These are phyloP conservation scores for Golubevia pallescens DNA, from an alignment of 1,284 basidiomycete genomes.

Conservation along the genomic window DNA sequence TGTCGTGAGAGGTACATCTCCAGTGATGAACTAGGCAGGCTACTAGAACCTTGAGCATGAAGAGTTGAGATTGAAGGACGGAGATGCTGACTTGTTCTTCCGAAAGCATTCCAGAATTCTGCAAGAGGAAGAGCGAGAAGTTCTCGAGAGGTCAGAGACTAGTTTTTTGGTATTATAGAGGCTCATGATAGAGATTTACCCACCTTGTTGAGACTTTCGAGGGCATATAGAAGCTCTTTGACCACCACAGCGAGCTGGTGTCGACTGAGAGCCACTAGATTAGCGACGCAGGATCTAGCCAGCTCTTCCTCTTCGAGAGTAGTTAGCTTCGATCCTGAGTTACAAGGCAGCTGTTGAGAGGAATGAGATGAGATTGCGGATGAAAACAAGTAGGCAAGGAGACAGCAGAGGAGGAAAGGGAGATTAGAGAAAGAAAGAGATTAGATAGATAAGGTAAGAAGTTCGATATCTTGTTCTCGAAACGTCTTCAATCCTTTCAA, in stretches of 20 bases:
- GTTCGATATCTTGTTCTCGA: neutral
- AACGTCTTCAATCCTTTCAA: no score
- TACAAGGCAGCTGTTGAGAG: conserved; percentile 30
- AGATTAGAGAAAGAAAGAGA: neutral
- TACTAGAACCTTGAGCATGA: conserved; percentile 82
- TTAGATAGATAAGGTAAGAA: neutral
- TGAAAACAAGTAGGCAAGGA: no score
- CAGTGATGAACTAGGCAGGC: conserved; percentile 79
- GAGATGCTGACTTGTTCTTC: conserved; percentile 39
- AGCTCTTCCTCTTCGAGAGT: conserved; percentile 45
- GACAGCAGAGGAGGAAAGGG: neutral
- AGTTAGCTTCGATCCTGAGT: conserved; percentile 38
- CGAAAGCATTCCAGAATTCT: neutral
- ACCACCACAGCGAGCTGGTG: conserved; percentile 39
- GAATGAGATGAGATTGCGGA: neutral
- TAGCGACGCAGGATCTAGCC: conserved; percentile 40
- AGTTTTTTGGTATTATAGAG: no score
- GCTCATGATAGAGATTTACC: conserved; percentile 3
- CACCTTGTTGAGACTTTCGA: conserved; percentile 44
- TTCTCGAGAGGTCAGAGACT: no score
- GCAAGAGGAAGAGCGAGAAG: neutral
- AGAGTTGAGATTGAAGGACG: conserved; percentile 85
- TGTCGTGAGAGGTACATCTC: conserved; percentile 63
- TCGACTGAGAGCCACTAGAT: conserved; percentile 44
- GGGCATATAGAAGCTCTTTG: conserved; percentile 36